A percentile compares a stretch with the other conserved stretches of the same genome.
Conservation (phyloP, 768 basidiomycete species). For the Tremella mesenterica region DNA sequence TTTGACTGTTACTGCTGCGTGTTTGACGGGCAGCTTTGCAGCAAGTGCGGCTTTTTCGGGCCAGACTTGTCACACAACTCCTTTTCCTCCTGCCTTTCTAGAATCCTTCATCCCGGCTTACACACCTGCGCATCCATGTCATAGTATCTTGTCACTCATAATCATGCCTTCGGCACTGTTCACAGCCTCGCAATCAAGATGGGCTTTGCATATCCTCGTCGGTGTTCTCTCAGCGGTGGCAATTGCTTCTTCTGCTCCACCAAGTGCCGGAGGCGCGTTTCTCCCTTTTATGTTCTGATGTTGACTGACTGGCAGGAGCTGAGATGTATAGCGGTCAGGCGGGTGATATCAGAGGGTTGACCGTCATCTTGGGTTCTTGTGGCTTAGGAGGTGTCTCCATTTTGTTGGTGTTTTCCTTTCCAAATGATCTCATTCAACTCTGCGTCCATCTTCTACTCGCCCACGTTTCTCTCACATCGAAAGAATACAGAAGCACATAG, state of each 20-base stretch:
- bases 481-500: background rate
- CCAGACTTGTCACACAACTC: too few species aligned
- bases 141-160: background rate
- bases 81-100: too few species aligned
- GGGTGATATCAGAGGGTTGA: conserved; percentile 22
- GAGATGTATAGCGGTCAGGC: conserved; percentile 19
- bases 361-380: conserved; percentile 10
- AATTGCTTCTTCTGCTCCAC: conserved; percentile 19
- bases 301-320: conserved; percentile 4
- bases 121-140: too few species aligned
- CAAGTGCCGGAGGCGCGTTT: conserved; percentile 16
- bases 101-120: too few species aligned
- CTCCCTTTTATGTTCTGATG: background rate
- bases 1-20: too few species aligned
- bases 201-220: conserved; percentile 17
- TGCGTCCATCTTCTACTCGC: background rate
- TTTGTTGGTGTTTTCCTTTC: conserved; percentile 10
- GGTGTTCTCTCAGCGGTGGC: conserved; percentile 11
- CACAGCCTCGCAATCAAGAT: conserved; percentile 17
- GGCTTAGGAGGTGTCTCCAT: conserved; percentile 8
- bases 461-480: background rate
- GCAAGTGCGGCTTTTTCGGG: too few species aligned
- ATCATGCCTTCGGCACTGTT: conserved; percentile 12
- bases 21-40: too few species aligned
- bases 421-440: background rate